phyloP scores from a whole-genome alignment of 192 early-diverging fungal species.

The Coemansia sp. region DNA sequence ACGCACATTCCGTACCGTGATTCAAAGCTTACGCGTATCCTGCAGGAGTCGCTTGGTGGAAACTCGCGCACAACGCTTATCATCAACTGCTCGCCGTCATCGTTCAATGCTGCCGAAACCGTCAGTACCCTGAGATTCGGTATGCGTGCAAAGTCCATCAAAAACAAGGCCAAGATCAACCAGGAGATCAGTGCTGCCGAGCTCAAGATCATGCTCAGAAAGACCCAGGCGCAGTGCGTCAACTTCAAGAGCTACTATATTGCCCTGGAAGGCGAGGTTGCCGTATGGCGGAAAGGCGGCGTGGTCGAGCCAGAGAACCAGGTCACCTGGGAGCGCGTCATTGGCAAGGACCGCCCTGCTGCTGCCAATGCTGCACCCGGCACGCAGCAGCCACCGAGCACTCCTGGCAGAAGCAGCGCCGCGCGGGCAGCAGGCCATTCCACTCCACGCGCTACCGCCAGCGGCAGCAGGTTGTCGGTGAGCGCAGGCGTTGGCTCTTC shows the following conservation, averaged over 20 bases:
- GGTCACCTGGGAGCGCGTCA: conserved; percentile 41
- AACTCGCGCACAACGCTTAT: conserved; percentile 99
- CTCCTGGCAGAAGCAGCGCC: conserved; percentile 19
- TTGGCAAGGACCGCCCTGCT: conserved; percentile 22
- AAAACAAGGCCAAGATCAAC: conserved; percentile 99
- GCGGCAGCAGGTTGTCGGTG: conserved; percentile 28
- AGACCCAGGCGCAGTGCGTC: conserved; percentile 75
- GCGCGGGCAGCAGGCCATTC: conserved; percentile 16
- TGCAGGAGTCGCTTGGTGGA: conserved; percentile 99
- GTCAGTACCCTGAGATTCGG: conserved; percentile 93
- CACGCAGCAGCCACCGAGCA: conserved; percentile 17
- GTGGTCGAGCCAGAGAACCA: conserved; percentile 60
- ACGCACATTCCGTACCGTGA: conserved; percentile 98
- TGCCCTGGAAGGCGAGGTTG: conserved; percentile 85
- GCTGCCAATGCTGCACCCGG: background rate
- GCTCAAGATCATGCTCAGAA: conserved; percentile 92
- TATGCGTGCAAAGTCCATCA: conserved; percentile 98
- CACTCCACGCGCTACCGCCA: conserved; percentile 28
- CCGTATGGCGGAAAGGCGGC: conserved; percentile 83
- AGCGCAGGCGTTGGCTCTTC: conserved; percentile 41
- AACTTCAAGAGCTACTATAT: conserved; percentile 79
- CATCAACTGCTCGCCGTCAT: conserved; percentile 97
- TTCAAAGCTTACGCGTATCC: conserved; percentile 96
- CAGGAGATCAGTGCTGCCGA: conserved; percentile 92
- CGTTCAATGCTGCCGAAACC: conserved; percentile 96